Evolutionary conservation across 371 early-diverging fungal species (phyloP).

Genomic region (Mortierella sp.): DNA sequence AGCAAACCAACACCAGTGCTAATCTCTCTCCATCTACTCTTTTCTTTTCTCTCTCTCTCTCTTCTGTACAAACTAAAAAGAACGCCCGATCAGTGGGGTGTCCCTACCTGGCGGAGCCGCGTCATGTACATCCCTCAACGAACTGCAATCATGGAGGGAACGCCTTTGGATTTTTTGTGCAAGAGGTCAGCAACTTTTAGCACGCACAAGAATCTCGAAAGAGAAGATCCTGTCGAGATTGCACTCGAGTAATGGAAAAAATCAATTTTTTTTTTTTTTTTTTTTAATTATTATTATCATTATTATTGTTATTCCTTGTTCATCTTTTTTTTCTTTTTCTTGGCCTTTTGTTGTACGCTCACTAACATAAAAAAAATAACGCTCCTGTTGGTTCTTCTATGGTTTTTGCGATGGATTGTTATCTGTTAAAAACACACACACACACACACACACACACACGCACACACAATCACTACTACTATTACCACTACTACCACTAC

Average conservation of each 20-base stretch:
- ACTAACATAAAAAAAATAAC: too few relatives aligned
- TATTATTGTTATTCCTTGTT: too few relatives aligned
- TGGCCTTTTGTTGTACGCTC: too few relatives aligned
- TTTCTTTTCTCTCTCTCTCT: slow-evolving; percentile 1
- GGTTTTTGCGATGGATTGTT: too few relatives aligned
- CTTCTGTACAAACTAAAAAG: slow-evolving; percentile 19
- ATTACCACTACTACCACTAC: background rate
- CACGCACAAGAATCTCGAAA: slow-evolving; percentile 56
- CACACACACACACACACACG: background rate
- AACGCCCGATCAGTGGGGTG: slow-evolving; percentile 67
- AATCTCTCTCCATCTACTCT: background rate
- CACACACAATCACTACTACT: slow-evolving; percentile 1
- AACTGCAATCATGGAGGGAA: slow-evolving; percentile 72
- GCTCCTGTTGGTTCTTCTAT: too few relatives aligned
- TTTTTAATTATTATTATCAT: too few relatives aligned
- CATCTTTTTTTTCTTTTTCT: too few relatives aligned
- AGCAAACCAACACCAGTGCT: too few relatives aligned
- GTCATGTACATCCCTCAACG: slow-evolving; percentile 92
- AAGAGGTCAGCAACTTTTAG: slow-evolving; percentile 58
- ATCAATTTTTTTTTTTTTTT: slow-evolving; percentile 2
- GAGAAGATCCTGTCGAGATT: slow-evolving; percentile 67
- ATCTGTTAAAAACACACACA: too few relatives aligned
- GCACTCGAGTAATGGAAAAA: slow-evolving; percentile 37
- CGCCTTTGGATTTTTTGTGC: slow-evolving; percentile 78
- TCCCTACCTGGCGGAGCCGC: slow-evolving; percentile 80